These are phyloP conservation scores for Pyricularia pennisetigena DNA, from an alignment of 2,329 filamentous ascomycete genomes.

Conservation along the genomic window DNA sequence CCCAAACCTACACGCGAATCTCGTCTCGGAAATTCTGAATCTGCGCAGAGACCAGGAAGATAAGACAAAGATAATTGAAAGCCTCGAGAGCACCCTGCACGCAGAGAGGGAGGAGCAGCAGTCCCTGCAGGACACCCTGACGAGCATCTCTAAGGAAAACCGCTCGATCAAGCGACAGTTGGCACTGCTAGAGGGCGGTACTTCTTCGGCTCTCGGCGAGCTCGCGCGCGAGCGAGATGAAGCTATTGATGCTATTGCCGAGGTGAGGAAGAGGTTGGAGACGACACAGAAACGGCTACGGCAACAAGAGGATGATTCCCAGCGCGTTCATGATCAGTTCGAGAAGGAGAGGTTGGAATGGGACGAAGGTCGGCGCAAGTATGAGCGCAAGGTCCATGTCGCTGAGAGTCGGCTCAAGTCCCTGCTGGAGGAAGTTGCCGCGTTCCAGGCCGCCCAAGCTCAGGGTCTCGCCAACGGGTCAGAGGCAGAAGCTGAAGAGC, in stretches of 20 bases:
- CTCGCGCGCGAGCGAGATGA: constrained; percentile 79
- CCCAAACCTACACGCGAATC: constrained; percentile 83
- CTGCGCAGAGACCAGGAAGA: constrained; percentile 84
- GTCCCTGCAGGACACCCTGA: constrained; percentile 49
- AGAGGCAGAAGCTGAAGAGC: constrained; percentile 53
- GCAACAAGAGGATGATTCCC: constrained; percentile 72
- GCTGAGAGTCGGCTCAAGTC: constrained; percentile 77
- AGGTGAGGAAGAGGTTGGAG: constrained; percentile 71
- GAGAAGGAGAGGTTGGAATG: constrained; percentile 74
- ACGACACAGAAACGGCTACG: constrained; percentile 66
- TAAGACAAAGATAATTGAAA: constrained; percentile 78
- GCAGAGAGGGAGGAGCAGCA: constrained; percentile 66
- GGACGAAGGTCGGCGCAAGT: constrained; percentile 71
- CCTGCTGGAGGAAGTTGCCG: constrained; percentile 76
- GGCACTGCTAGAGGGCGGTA: constrained; percentile 77
- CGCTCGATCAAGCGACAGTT: constrained; percentile 78
- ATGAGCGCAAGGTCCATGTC: constrained; percentile 82
- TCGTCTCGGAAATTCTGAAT: constrained; percentile 88
- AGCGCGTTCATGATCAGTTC: constrained; percentile 71
- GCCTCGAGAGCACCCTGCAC: constrained; percentile 67
- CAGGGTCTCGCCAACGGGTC: constrained; percentile 13
- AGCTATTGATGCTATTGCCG: constrained; percentile 60
- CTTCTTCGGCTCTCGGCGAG: constrained; percentile 74
- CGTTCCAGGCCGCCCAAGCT: constrained; percentile 47
- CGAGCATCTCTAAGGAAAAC: constrained; percentile 61